Evolutionary conservation across 495 filamentous ascomycete species (phyloP), one percentile per base, ranked within the genome.

Genomic region (Aspergillus bertholletiae): DNA sequence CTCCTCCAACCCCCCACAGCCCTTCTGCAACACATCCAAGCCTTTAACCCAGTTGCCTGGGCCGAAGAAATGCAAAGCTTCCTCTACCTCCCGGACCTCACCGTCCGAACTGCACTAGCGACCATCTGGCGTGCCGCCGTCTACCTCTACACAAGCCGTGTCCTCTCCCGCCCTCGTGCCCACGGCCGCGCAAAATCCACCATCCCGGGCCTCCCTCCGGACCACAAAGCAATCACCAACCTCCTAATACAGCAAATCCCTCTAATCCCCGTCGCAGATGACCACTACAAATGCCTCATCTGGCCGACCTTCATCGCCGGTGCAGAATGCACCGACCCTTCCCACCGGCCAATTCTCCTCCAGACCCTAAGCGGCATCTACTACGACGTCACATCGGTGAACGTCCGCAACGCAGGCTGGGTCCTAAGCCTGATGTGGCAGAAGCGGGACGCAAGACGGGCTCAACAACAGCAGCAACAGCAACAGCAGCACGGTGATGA

Each of bases 221-320:
- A 75, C 50, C 73, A 76, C 55, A 44, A 54, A n/a, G 50, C 55
- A 26, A 58, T 74, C 12, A 62, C 69, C n/a, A 57, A 64, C 27
- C 64, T 71, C 12, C 68, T 76, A 47, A 62, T 76, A 37, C 57
- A 63, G 30, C 69, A 76, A 18, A 65, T 78, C 23, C 65, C 66
- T 15, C 65, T 70, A 9, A 66, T 74, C 43, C 69, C 68, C 2
- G 28, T 51, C 46, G 64, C 72, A 0, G 75, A 78, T 27, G 64
- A 70, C 11, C 75, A 78, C 53, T 76, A 76, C 65, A 78, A 78
- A 59, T 76, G 75, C 48, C 70, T 75, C 28, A 76, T 78, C 20
- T 78, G 75, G 75, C 73, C 73, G 0, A 70, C 75, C 3, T 78
- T 78, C 59, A 78, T 78, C 45, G 73, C 73, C 2, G 75, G 75